These are phyloP conservation scores for Closterium sp. DNA, from an alignment of 139 green algal species.

Conservation along the genomic window DNA sequence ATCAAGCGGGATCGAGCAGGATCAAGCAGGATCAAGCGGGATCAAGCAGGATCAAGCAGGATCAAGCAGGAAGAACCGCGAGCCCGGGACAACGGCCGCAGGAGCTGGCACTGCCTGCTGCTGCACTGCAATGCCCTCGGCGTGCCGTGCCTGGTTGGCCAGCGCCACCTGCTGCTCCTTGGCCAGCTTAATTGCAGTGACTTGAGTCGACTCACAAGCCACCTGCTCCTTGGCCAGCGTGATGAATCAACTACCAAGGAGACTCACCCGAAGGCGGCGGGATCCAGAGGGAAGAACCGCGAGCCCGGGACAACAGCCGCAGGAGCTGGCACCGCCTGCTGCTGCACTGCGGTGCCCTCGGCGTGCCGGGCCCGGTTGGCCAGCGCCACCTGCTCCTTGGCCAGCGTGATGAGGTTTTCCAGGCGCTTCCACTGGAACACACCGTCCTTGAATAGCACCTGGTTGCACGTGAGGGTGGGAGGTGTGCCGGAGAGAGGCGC, in stretches of 20 bases:
- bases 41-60: too few relatives aligned
- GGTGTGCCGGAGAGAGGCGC: too few relatives aligned
- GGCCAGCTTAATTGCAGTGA: too few relatives aligned
- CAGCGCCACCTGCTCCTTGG: slow-evolving; percentile 63
- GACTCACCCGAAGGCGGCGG: background rate
- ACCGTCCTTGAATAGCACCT: slow-evolving; percentile 57
- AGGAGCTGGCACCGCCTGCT: background rate
- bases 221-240: too few relatives aligned
- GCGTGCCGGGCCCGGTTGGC: background rate
- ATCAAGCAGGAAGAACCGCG: background rate
- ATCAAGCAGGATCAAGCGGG: too few relatives aligned
- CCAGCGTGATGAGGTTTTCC: slow-evolving; percentile 91
- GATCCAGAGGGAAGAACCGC: background rate
- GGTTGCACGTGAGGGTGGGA: too few relatives aligned
- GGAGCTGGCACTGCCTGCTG: background rate
- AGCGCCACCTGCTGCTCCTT: slow-evolving; percentile 62
- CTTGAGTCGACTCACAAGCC: too few relatives aligned
- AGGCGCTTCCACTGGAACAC: slow-evolving; percentile 91
- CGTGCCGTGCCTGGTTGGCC: background rate
- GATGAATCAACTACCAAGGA: too few relatives aligned
- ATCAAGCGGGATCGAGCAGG: too few relatives aligned
- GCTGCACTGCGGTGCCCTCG: background rate
- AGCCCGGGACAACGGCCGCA: background rate
- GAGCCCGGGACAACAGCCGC: background rate
- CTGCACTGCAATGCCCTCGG: background rate